phyloP scores from a whole-genome alignment of 257 asterid genomes.

The Capsicum baccatum region DNA sequence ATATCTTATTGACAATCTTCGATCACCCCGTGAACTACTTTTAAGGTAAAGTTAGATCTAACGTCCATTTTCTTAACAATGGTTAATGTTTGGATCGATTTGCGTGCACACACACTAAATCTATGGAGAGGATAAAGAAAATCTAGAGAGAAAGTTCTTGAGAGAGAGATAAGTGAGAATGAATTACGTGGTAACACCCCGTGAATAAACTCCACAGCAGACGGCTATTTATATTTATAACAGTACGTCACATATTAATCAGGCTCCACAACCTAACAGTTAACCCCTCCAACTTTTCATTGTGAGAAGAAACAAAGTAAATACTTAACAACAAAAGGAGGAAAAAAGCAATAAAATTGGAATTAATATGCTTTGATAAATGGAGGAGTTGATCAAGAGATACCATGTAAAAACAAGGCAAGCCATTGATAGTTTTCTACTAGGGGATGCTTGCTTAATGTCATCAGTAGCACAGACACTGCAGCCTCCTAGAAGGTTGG shows the following conservation, averaged over 20 bases:
- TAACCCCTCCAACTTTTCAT: background rate
- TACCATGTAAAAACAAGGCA: constrained; percentile 76
- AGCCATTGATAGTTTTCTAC: constrained; percentile 58
- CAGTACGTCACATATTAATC: too few species aligned
- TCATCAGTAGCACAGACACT: constrained; percentile 49
- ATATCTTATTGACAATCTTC: too few species aligned
- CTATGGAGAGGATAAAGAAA: too few species aligned
- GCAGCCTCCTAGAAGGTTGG: constrained; percentile 74
- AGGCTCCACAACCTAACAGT: too few species aligned
- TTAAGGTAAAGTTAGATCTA: background rate
- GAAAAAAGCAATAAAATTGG: too few species aligned
- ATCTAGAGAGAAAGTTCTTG: too few species aligned
- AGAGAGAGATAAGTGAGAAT: too few species aligned
- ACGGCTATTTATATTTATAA: too few species aligned
- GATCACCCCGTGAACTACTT: background rate
- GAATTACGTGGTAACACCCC: too few species aligned
- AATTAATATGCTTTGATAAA: background rate
- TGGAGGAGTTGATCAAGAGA: background rate
- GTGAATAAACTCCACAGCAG: too few species aligned
- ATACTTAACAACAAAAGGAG: background rate
- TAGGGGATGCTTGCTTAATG: constrained; percentile 56
- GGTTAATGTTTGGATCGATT: too few species aligned
- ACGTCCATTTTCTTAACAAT: background rate
- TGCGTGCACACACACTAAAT: too few species aligned
- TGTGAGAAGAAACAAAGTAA: background rate